Percentiles rank a stretch among this genome's conserved stretches.
Evolutionary conservation across 441 rosid species (phyloP).

Genomic region (Adansonia gregorii): DNA sequence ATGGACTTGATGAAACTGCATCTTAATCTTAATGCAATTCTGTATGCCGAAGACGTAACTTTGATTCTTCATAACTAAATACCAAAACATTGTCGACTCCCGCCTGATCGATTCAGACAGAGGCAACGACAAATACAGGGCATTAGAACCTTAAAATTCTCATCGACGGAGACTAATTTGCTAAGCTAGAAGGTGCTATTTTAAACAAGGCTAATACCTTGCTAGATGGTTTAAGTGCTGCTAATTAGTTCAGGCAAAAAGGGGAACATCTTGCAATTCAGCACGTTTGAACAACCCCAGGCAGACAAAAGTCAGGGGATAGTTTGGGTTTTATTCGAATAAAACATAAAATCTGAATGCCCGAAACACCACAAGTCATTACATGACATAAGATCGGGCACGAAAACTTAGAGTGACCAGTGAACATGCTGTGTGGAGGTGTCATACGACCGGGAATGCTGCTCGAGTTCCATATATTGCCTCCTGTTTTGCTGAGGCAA

Average conservation of each 20-base stretch:
- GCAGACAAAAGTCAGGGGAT: too few relatives aligned
- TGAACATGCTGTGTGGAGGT: slow-evolving; percentile 58
- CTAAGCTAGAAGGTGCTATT: neutral
- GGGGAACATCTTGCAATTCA: neutral
- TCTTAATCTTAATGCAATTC: too few relatives aligned
- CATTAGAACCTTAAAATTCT: neutral
- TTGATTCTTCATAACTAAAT: neutral
- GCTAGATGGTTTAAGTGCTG: neutral
- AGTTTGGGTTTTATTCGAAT: neutral
- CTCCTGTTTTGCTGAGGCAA: slow-evolving; percentile 55
- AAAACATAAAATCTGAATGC: neutral
- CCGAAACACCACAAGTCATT: neutral
- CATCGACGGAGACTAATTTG: neutral
- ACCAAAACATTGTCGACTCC: neutral
- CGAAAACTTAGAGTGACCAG: slow-evolving; percentile 62
- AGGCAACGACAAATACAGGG: neutral
- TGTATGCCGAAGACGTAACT: neutral
- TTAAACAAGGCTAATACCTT: neutral
- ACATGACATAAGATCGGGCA: neutral
- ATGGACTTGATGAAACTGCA: too few relatives aligned
- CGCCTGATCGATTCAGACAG: neutral
- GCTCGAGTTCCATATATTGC: slow-evolving; percentile 62
- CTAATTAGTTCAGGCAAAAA: neutral
- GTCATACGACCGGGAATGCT: slow-evolving; percentile 53
- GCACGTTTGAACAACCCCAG: neutral